A percentile compares a stretch with the other conserved stretches of the same genome.
Conservation (phyloP, 2,329 filamentous ascomycete species). For the Madurella fahalii region DNA sequence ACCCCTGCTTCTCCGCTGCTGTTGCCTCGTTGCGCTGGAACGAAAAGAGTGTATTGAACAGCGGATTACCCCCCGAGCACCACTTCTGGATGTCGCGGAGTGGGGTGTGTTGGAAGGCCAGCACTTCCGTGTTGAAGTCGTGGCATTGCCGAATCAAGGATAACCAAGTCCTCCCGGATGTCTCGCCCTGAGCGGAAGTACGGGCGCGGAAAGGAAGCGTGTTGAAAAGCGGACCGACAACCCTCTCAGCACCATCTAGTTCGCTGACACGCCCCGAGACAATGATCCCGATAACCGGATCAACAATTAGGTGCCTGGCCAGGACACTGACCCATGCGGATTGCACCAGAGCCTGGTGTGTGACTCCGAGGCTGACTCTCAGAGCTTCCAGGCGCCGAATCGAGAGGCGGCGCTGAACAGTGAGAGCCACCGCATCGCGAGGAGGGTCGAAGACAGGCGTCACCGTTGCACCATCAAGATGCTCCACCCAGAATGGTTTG, state of each 20-base stretch:
- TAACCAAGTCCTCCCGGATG: constrained; percentile 46
- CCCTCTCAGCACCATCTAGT: constrained; percentile 58
- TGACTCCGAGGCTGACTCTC: constrained; percentile 62
- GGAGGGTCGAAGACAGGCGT: constrained; percentile 22
- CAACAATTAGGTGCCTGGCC: constrained; percentile 40
- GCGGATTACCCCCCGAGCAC: constrained; percentile 54
- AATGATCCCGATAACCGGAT: constrained; percentile 63
- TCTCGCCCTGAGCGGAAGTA: background rate
- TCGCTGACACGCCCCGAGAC: constrained; percentile 74
- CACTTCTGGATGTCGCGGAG: constrained; percentile 79
- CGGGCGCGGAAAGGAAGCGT: constrained; percentile 67
- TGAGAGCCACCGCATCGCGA: constrained; percentile 16
- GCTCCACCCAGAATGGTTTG: constrained; percentile 62
- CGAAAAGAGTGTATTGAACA: constrained; percentile 81
- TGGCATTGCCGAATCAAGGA: constrained; percentile 63
- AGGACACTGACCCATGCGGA: constrained; percentile 68
- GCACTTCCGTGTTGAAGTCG: constrained; percentile 60
- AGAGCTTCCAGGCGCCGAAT: constrained; percentile 46
- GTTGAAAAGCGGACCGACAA: constrained; percentile 85
- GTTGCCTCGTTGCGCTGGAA: constrained; percentile 58
- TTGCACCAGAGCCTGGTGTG: constrained; percentile 74
- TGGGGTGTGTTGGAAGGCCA: constrained; percentile 74
- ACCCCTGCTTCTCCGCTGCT: constrained; percentile 25
- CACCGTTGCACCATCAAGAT: constrained; percentile 41
- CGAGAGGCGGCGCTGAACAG: constrained; percentile 30